phyloP scores from a whole-genome alignment of 2,329 filamentous ascomycete genomes.

The Clarireedia homoeocarpa region DNA sequence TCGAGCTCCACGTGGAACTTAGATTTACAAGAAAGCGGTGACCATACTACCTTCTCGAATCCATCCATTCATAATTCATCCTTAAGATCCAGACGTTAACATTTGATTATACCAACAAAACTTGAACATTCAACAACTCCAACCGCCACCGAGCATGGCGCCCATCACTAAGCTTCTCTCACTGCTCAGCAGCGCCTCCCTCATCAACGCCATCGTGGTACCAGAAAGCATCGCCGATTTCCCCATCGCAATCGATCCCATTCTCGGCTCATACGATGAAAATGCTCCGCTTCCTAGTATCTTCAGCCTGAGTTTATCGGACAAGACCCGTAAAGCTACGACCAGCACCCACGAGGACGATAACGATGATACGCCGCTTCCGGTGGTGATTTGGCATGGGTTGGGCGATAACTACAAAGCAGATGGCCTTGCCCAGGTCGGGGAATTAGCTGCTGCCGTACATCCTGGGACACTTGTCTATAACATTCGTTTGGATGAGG shows the following conservation, averaged over 20 bases:
- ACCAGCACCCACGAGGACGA: constrained; percentile 17
- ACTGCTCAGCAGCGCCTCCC: constrained; percentile 13
- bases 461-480: constrained; percentile 84
- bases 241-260: background rate
- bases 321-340: background rate
- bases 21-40: background rate
- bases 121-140: background rate
- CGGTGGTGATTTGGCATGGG: constrained; percentile 91
- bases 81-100: too few species aligned
- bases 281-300: constrained; percentile 2
- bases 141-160: constrained; percentile 15
- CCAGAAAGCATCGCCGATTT: constrained; percentile 6
- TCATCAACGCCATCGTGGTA: constrained; percentile 16
- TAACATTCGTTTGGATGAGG: constrained; percentile 59
- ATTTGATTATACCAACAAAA: too few species aligned
- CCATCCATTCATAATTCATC: too few species aligned
- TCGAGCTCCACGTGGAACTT: background rate
- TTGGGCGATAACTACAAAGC: constrained; percentile 66
- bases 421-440: constrained; percentile 66
- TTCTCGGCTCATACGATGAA: background rate
- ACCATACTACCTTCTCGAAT: too few species aligned
- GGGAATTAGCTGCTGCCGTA: constrained; percentile 59
- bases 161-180: constrained; percentile 15
- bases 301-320: constrained; percentile 4
- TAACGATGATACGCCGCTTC: constrained; percentile 61